Base-by-base conservation (phyloP, 768 basidiomycete species). In the Cyathus striatus region DNA sequence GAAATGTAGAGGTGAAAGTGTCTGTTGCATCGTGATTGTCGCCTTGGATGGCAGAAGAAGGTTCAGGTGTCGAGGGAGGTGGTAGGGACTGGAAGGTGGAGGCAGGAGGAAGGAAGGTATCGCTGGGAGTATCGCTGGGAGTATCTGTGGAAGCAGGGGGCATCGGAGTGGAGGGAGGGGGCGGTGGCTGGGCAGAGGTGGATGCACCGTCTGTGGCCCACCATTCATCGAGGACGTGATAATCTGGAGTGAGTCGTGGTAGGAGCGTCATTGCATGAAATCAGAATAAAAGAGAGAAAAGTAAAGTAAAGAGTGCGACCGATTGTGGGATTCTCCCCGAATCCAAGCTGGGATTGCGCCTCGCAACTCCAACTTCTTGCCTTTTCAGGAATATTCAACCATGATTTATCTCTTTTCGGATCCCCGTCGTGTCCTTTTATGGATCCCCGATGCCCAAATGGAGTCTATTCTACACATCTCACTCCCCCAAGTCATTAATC, bases 1-100 rank as follows among this genome's bases (percentile, higher is more conserved):
- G 65, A 46, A 70, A 55, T 20, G 60, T 47, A 23, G 53, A 66
- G 21, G 69, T 64, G 47, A 66, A 60, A 25, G 52, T 58, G 38
- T 49, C 44, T 32, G 52, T 42, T 21, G 12, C 10, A 12, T 9
- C 21, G 13, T 12, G n/a, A 23, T 9, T 20, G 14, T 20, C 35
- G 9, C 26, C 37, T 42, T 41, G 46, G 41, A 23, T 35, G 41
- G 41, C 34, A 23, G 21, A 23, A 6, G 4, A 45, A 30, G 40
- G 27, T n/a, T 44, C 38, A 35, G 49, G 38, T 27, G 45, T 21
- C 16, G 13, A n/a, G 20, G 30, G 41, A 38, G 32, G 27, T 25
- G 24, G 32, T n/a, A 20, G 38, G n/a, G 24, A 41, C 14, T 17
- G 6, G 33, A 24, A 43, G 30, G 37, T 38, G 25, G 45, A 32